phyloP scores from a whole-genome alignment of 805 yeast species.

The Yamadazyma ubonensis region DNA sequence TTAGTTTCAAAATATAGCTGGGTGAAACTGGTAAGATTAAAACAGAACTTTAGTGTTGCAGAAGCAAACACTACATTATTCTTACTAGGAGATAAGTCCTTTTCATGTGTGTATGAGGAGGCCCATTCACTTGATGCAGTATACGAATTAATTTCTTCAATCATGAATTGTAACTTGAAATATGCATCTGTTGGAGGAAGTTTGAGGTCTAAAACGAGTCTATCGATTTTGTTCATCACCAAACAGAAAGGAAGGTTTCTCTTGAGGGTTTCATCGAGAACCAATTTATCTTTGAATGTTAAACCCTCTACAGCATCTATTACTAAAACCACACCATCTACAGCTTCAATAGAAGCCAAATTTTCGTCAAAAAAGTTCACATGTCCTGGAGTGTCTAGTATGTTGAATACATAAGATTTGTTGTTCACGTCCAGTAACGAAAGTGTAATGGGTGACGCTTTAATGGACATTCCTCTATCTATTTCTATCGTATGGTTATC shows the following conservation, averaged over 20 bases:
- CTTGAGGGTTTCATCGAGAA: constrained; percentile 52
- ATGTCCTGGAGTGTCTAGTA: constrained; percentile 93
- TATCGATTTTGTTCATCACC: constrained; percentile 78
- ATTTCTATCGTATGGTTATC: constrained; percentile 72
- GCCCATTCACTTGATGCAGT: constrained; percentile 36
- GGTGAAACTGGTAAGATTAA: constrained; percentile 68
- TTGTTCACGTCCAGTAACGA: constrained; percentile 50
- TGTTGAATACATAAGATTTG: constrained; percentile 57
- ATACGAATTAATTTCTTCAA: constrained; percentile 63
- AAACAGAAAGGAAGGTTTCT: constrained; percentile 54
- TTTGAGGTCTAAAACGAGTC: constrained; percentile 76
- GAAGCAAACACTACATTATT: constrained; percentile 75
- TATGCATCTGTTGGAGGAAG: constrained; percentile 75
- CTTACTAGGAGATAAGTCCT: constrained; percentile 18
- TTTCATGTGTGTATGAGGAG: constrained; percentile 24
- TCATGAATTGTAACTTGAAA: constrained; percentile 57
- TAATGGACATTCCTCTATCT: constrained; percentile 68
- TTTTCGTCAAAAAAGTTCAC: constrained; percentile 77
- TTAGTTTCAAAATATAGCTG: constrained; percentile 35
- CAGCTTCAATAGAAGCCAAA: constrained; percentile 52
- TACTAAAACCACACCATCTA: constrained; percentile 67
- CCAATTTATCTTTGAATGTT: constrained; percentile 49
- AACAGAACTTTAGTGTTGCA: constrained; percentile 56
- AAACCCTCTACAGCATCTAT: constrained; percentile 88
- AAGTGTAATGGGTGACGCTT: constrained; percentile 59